These are phyloP conservation scores for Mycena galericulata DNA, from an alignment of 768 basidiomycete genomes.

Conservation along the genomic window DNA sequence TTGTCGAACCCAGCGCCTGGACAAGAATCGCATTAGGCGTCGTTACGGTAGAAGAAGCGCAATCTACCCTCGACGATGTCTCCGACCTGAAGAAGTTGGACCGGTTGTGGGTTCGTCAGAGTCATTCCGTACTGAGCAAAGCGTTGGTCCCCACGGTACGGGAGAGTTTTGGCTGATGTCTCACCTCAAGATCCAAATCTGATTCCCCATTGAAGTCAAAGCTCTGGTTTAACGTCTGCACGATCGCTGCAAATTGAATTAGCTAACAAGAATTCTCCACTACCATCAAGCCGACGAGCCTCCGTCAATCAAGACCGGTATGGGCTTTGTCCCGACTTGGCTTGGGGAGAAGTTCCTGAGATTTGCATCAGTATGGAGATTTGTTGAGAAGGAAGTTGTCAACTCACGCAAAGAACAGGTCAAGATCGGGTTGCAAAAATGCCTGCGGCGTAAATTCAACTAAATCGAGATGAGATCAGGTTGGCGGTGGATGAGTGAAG, in stretches of 20 bases:
- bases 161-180: slow-evolving; percentile 25
- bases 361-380: background rate
- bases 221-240: slow-evolving; percentile 55
- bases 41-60: slow-evolving; percentile 5
- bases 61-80: slow-evolving; percentile 51
- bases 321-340: slow-evolving; percentile 48
- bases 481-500: background rate
- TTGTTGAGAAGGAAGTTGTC: no score
- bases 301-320: slow-evolving; percentile 52
- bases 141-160: slow-evolving; percentile 51
- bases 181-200: slow-evolving; percentile 61
- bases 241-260: slow-evolving; percentile 40
- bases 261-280: background rate
- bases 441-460: slow-evolving; percentile 57
- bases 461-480: slow-evolving; percentile 18
- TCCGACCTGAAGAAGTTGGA: slow-evolving; percentile 58
- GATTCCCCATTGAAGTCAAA: no score
- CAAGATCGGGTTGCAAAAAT: slow-evolving; percentile 49
- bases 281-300: slow-evolving; percentile 42
- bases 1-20: slow-evolving; percentile 58
- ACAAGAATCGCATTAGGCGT: background rate
- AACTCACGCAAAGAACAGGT: slow-evolving; percentile 31
- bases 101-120: slow-evolving; percentile 50
- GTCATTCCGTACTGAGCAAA: slow-evolving; percentile 68
- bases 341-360: slow-evolving; percentile 39